phyloP scores from a whole-genome alignment of 75 land plant genomes.

The Picea sitchensis region DNA sequence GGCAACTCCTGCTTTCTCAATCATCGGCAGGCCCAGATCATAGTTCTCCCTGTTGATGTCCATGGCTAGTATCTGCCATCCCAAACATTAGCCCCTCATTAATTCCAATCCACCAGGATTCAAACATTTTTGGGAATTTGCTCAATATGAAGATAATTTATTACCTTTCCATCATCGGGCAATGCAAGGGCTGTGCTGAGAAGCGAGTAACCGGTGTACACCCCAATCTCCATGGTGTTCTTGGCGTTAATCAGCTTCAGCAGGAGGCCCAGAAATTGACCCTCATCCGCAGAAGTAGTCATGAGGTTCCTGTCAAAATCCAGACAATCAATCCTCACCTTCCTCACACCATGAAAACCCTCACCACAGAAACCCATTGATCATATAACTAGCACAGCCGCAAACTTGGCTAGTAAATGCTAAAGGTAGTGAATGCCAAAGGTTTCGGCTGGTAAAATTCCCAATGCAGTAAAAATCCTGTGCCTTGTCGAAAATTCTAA shows the following conservation, averaged over 20 bases:
- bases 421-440: too few relatives aligned
- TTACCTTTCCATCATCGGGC: conserved; percentile 75
- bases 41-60: conserved; percentile 64
- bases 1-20: conserved; percentile 65
- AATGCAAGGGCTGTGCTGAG: conserved; percentile 82
- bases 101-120: too few relatives aligned
- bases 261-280: conserved; percentile 60
- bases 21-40: conserved; percentile 60
- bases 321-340: not conserved
- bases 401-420: too few relatives aligned
- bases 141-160: not conserved
- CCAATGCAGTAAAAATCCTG: too few relatives aligned
- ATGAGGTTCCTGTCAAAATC: conserved; percentile 14
- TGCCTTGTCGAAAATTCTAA: too few relatives aligned
- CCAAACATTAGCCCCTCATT: too few relatives aligned
- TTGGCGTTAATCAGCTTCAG: conserved; percentile 79
- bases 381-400: too few relatives aligned
- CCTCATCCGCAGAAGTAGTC: conserved; percentile 78
- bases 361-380: too few relatives aligned
- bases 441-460: too few relatives aligned
- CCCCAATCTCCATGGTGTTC: conserved; percentile 82
- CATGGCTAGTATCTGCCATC: conserved; percentile 58
- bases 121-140: not conserved
- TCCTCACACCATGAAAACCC: not conserved
- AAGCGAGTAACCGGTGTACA: conserved; percentile 82